Conservation (phyloP, 345 rosid genomes). For the Salix koriyanagi region DNA sequence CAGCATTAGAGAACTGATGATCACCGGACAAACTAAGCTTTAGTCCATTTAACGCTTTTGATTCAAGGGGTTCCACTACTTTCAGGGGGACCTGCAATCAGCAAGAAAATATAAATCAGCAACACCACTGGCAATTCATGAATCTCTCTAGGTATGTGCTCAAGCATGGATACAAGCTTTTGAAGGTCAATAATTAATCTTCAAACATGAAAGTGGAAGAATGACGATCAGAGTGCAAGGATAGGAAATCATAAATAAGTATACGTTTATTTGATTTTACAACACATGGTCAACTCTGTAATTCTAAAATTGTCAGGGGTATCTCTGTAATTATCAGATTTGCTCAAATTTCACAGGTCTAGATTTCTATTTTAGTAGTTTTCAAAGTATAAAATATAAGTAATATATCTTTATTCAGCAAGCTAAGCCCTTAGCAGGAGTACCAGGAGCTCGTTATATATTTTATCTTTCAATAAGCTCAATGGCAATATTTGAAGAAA, state of each 20-base stretch:
- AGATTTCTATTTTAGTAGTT: background rate
- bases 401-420: background rate
- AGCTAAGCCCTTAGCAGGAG: background rate
- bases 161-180: background rate
- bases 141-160: background rate
- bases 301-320: background rate
- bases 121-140: background rate
- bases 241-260: background rate
- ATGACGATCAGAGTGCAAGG: background rate
- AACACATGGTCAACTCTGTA: background rate
- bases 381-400: background rate
- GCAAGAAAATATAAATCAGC: conserved; percentile 12
- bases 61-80: conserved; percentile 58
- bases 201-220: background rate
- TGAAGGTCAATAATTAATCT: background rate
- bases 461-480: background rate
- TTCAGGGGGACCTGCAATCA: conserved; percentile 59
- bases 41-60: conserved; percentile 41
- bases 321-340: background rate
- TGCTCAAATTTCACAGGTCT: background rate
- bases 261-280: background rate
- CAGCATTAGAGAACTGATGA: conserved; percentile 79
- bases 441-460: background rate
- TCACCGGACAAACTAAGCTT: conserved; percentile 74
- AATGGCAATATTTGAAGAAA: background rate